Conservation (phyloP, 106 monocot genomes). For the Dioscorea zingiberensis region DNA sequence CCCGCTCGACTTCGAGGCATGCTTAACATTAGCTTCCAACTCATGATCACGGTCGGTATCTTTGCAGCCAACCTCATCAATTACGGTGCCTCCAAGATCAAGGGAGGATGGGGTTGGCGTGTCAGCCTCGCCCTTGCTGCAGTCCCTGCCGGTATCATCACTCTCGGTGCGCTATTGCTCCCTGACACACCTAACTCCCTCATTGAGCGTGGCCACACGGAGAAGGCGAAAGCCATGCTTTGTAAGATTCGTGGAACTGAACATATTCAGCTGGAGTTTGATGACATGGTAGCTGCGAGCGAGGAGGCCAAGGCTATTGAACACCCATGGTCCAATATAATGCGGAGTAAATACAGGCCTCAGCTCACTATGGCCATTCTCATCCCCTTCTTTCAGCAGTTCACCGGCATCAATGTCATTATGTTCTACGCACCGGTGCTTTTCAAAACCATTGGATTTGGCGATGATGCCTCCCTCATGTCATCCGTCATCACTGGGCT, state of each 20-base stretch:
- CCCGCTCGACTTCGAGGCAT: neutral
- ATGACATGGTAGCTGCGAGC: constrained; percentile 5
- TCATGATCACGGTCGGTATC: neutral
- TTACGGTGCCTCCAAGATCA: neutral
- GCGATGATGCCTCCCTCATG: neutral
- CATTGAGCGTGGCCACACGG: neutral
- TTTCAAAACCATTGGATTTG: constrained; percentile 7
- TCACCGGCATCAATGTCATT: constrained; percentile 10
- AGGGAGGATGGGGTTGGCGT: neutral
- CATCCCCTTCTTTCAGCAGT: too few relatives aligned
- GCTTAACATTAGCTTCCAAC: neutral
- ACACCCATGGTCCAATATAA: constrained; percentile 2
- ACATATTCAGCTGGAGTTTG: neutral
- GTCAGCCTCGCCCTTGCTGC: neutral
- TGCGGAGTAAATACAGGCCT: constrained; percentile 1
- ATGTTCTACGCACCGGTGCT: constrained; percentile 11
- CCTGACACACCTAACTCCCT: neutral
- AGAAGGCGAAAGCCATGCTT: neutral
- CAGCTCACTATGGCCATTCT: constrained; percentile 6
- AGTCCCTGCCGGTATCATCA: neutral
- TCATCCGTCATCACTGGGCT: constrained; percentile 4
- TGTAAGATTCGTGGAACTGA: neutral
- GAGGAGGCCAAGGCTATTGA: neutral
- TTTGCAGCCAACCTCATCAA: neutral
- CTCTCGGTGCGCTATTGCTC: neutral